Evolutionary conservation across 1,139 yeast genomes (phyloP).

Genomic region (Kurtzmaniella natalensis): DNA sequence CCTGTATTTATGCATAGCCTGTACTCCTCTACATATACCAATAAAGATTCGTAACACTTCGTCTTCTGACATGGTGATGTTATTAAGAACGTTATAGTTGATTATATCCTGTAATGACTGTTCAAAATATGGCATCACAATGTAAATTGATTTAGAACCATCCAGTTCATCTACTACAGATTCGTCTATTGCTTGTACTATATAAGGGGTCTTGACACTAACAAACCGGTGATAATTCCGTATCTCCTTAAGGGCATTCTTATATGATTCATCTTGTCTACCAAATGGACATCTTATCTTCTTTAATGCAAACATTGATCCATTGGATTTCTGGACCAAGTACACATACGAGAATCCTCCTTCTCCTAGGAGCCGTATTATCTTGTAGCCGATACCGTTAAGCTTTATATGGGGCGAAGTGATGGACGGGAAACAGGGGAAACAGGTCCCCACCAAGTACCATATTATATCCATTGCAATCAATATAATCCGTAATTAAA

Average conservation of each 20-base stretch:
- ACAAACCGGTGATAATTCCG: conserved; percentile 67
- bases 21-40: conserved; percentile 72
- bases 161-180: conserved; percentile 67
- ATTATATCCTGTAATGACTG: conserved; percentile 74
- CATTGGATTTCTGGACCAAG: conserved; percentile 47
- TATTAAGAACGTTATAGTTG: conserved; percentile 56
- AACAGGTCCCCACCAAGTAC: conserved; percentile 25
- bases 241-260: conserved; percentile 71
- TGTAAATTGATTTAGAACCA: conserved; percentile 75
- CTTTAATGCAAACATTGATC: conserved; percentile 68
- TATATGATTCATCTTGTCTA: conserved; percentile 53
- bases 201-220: conserved; percentile 52
- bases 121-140: conserved; percentile 73
- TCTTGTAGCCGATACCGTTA: conserved; percentile 47
- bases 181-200: conserved; percentile 69
- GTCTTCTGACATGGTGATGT: conserved; percentile 48
- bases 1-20: conserved; percentile 69
- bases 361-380: conserved; percentile 76
- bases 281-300: conserved; percentile 89
- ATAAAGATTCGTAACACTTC: conserved; percentile 60
- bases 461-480: conserved; percentile 25
- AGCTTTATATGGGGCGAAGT: conserved; percentile 47
- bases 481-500: too few species aligned
- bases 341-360: conserved; percentile 92
- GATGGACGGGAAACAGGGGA: conserved; percentile 41